Base-by-base conservation (phyloP, 768 basidiomycete species). In the Lentinula boryana region DNA sequence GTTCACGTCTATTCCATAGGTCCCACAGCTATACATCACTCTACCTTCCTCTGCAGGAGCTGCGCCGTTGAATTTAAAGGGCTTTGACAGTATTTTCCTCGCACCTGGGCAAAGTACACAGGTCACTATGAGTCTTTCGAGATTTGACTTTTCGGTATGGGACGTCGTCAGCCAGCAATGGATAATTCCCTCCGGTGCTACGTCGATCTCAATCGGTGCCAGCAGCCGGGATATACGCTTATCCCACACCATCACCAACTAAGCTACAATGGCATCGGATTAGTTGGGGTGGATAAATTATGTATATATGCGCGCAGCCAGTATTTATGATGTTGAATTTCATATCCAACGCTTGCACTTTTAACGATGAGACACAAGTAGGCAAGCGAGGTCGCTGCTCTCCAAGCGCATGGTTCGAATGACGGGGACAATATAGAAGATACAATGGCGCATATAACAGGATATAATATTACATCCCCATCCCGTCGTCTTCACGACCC, bases 401-500 rank as follows among this genome's bases (percentile, higher is more conserved):
- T 13, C 18, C 35, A 12, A 3, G 35, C 15, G 18, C 21, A 40
- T 56, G 4, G 4, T n/a, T 40, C 18, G 32, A 38, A n/a, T 10
- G 38, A 41, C 21, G 60, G 18, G 35, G 38, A 31, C 31, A 53
- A 46, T 48, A 41, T 4, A 32, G 23, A 32, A 41, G 15, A 56
- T 56, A 56, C 54, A 56, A 31, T 16, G 54, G 18, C 36, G 32
- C 38, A 56, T n/a, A n/a, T 31, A 21, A 56, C 35, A 38, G n/a
- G n/a, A 35, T 40, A 10, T 38, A 38, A 13, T 0, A 58, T 16
- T 32, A 51, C 82, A 90, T 85, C 43, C 88, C 87, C 86, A 91
- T 90, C 49, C 83, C 85, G 67, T 90, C 86, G 58, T 82, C 87
- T 55, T 86, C 84, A 44, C 78, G 84, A 27, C 88, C 89, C 88